These are phyloP conservation scores for Eremothecium gossypii DNA, from an alignment of 1,139 yeast genomes.

Conservation along the genomic window DNA sequence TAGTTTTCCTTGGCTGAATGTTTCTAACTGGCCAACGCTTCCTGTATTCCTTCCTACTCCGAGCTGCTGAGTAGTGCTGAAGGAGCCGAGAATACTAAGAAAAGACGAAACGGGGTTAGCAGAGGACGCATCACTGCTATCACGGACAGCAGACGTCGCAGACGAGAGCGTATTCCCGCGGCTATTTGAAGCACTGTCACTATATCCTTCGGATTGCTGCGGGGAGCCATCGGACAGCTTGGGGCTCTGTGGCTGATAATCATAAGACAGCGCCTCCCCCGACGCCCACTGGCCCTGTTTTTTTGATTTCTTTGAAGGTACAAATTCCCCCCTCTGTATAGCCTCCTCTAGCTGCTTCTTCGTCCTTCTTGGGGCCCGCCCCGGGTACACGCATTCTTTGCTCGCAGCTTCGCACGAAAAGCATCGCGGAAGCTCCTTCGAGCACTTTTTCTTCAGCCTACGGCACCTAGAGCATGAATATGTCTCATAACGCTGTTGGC, in stretches of 20 bases:
- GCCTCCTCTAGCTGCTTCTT: conserved; percentile 31
- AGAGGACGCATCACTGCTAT: background rate
- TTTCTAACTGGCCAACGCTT: background rate
- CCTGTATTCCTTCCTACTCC: background rate
- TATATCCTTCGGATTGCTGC: background rate
- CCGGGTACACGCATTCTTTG: conserved; percentile 37
- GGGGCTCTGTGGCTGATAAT: background rate
- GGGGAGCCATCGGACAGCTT: background rate
- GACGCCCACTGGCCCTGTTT: background rate
- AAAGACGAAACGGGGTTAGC: background rate
- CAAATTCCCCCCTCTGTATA: conserved; percentile 19
- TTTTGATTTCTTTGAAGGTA: conserved; percentile 11
- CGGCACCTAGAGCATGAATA: conserved; percentile 39
- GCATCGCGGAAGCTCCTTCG: conserved; percentile 39
- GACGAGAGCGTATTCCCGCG: background rate
- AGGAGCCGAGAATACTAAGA: background rate
- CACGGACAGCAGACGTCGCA: background rate
- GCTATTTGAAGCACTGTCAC: background rate
- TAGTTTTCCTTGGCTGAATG: conserved; percentile 9
- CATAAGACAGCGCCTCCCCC: background rate
- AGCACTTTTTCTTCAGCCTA: conserved; percentile 41
- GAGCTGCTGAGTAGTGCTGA: background rate
- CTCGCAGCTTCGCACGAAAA: conserved; percentile 35
- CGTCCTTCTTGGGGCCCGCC: conserved; percentile 35
- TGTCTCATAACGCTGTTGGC: conserved; percentile 11